Evolutionary conservation across 2,329 filamentous ascomycete species (phyloP).

Genomic region (Dendrostoma leiphaemia): DNA sequence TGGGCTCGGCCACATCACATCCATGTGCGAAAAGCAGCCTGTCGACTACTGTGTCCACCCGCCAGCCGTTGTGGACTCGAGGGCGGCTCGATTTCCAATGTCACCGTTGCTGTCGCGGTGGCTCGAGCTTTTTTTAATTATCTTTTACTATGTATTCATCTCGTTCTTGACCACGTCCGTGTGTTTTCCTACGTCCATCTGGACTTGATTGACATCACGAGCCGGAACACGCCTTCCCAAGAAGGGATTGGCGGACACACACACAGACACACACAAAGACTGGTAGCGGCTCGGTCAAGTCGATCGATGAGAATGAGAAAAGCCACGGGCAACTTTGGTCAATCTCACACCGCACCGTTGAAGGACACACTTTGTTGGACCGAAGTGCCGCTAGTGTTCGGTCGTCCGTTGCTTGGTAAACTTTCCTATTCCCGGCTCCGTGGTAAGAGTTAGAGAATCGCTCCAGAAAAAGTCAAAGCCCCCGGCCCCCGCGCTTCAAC

Average conservation of each 20-base stretch:
- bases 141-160: too few relatives aligned
- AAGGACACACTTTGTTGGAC: not conserved
- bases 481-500: not conserved
- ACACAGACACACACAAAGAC: too few relatives aligned
- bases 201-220: not conserved
- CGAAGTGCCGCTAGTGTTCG: not conserved
- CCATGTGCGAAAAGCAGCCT: not conserved
- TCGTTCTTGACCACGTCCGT: not conserved
- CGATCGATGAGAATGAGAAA: not conserved
- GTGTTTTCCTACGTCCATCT: not conserved
- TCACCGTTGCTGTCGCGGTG: not conserved
- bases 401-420: not conserved
- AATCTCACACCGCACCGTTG: conserved; percentile 1
- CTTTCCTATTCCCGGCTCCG: conserved; percentile 12
- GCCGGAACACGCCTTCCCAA: not conserved
- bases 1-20: conserved; percentile 2
- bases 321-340: not conserved
- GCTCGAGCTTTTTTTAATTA: not conserved
- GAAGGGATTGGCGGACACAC: not conserved
- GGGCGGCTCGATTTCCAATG: not conserved
- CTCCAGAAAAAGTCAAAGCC: conserved; percentile 9
- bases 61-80: conserved; percentile 8
- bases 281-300: not conserved
- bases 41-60: not conserved
- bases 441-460: conserved; percentile 7